Evolutionary conservation across 2,329 filamentous ascomycete genomes (phyloP).

Genomic region (Massarina eburnea): DNA sequence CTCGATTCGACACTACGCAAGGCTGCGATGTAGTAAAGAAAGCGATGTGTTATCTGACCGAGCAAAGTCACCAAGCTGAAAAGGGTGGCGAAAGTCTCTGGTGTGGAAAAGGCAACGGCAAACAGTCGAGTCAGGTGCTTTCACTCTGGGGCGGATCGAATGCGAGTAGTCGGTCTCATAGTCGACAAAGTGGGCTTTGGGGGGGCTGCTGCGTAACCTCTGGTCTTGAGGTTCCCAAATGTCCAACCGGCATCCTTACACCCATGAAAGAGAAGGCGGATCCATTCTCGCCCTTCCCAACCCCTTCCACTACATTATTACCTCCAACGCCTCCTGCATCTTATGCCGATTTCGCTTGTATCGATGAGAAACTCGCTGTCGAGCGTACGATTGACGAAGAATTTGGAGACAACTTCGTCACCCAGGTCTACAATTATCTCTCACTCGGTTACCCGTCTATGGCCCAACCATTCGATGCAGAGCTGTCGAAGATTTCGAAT

Average conservation of each 20-base stretch:
- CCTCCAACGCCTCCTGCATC: conserved; percentile 44
- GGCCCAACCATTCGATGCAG: conserved; percentile 79
- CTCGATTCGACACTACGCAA: conserved; percentile 79
- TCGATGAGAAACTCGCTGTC: conserved; percentile 45
- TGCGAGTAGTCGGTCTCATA: conserved; percentile 51
- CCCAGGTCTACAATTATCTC: conserved; percentile 96
- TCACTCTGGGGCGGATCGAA: conserved; percentile 36
- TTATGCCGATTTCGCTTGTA: conserved; percentile 42
- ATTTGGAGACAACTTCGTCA: conserved; percentile 82
- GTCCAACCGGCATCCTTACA: conserved; percentile 55
- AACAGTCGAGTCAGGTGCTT: conserved; percentile 31
- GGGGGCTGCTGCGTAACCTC: conserved; percentile 64
- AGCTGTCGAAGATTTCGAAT: conserved; percentile 78
- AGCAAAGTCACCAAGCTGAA: conserved; percentile 49
- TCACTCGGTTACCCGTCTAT: conserved; percentile 88
- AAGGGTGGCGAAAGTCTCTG: conserved; percentile 59
- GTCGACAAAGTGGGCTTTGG: conserved; percentile 69
- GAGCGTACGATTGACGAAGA: conserved; percentile 61
- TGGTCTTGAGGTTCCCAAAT: conserved; percentile 42
- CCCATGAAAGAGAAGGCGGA: conserved; percentile 45
- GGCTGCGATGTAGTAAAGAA: conserved; percentile 52
- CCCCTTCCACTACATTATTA: conserved; percentile 30
- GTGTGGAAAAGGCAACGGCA: conserved; percentile 49
- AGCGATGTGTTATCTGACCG: conserved; percentile 54
- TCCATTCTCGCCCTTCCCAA: conserved; percentile 45